Evolutionary conservation across 2,329 filamentous ascomycete species (phyloP), one percentile per base, ranked within the genome.

Genomic region (Seiridium unicorne): DNA sequence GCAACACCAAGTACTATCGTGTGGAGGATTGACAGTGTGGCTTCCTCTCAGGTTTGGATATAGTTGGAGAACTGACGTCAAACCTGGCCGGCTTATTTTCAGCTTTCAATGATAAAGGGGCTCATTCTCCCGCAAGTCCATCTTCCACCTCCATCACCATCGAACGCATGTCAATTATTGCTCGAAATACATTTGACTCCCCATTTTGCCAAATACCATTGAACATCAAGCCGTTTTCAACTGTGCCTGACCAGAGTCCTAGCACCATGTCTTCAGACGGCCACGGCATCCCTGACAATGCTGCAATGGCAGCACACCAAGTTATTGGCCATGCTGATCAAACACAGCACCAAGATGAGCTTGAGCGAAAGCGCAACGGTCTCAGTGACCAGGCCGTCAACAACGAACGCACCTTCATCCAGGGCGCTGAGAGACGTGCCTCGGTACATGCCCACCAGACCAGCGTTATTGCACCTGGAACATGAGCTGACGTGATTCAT

Each of bases 201-300:
- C 18, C 18, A 26, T 26, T 26, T 26, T 26, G 18, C 18, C 18
- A 26, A 26, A 26, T 26, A 26, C 18, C 18, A 26, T 26, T 26
- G 18, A 26, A 26, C 18, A 26, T 26, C 18, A 26, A 26, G 2
- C 18, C 18, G 18, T 26, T 26, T 26, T 26, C 46, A 48, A 48
- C 46, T 7, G 11, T n/a, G 8, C 6, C 46, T n/a, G 26, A 48
- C 11, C 26, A 48, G 10, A 31, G 31, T 36, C 44, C 46, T 13
- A 36, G 7, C 10, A 57, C 18, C 18, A 58, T 58, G 56, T 58
- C 56, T 11, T 44, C 56, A 42, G 47, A 58, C 47, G 56, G 56
- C n/a, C 56, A 58, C 36, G 56, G 56, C 31, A 49, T 58, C 34
- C 56, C 56, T 26, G 44, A 49, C 32, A 49, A 42, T 26, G 44